Evolutionary conservation across 1,139 yeast genomes (phyloP), one percentile per base, ranked within the genome.

Genomic region (Blastobotrys apis): DNA sequence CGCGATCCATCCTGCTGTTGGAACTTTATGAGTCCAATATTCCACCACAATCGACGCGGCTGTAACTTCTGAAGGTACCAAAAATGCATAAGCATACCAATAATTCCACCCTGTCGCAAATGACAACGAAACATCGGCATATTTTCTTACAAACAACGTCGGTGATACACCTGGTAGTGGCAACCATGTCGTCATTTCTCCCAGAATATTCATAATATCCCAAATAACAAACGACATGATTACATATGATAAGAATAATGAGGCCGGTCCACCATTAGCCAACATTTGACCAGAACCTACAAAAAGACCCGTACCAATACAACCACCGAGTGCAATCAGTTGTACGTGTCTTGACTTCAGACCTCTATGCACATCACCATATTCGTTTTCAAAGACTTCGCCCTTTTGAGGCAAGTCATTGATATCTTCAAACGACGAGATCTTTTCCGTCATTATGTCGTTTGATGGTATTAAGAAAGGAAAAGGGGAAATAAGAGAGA

Each of bases 171-270:
- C 51, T 78, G 70, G 9, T 84, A 77, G 44, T 77, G 82, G 59
- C 78, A 86, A 49, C 74, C 75, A 80, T 10, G 87, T 73, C 12
- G 88, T 84, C 68, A 82, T 78, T 63, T 82, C 92, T 40, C 88
- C 88, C 47, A 83, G 67, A 21, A 80, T 80, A 53, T 78, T 70
- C 82, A 82, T 80, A 37, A 81, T 84, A 67, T 78, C 73, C 57
- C 72, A 81, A 37, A 82, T 87, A 45, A 80, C 70, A 39, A 78
- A 60, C 15, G 86, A 88, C 56, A 81, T 77, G 43, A 78, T 59
- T 12, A 75, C 62, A 58, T 81, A 82, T 3, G 85, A 73, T 36
- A 82, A 69, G 38, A 83, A 69, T 41, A 81, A 73, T 33, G 85
- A 74, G n/a, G 75, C 88, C 4, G 90, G 88, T 19, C 92, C 92